Conservation (phyloP, 1,139 yeast species). For the Hansenula lynferdii region DNA sequence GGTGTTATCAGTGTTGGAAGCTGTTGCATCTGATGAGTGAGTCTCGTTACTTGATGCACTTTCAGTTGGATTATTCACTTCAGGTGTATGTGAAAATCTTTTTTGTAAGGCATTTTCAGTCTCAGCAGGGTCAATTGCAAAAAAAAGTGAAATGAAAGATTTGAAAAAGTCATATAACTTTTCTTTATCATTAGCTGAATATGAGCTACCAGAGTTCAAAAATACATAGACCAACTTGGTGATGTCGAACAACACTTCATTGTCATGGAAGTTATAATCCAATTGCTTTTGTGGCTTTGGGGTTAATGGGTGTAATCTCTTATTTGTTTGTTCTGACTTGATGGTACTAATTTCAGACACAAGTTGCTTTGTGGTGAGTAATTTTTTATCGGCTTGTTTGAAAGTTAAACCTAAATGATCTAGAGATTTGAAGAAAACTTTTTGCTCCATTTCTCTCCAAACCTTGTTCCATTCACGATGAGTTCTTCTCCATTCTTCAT, state of each 20-base stretch:
- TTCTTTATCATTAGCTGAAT: slow-evolving; percentile 79
- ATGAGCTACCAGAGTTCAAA: slow-evolving; percentile 63
- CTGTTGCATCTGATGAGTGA: slow-evolving; percentile 7
- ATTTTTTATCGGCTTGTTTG: slow-evolving; percentile 93
- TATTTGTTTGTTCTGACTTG: slow-evolving; percentile 76
- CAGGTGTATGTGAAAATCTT: slow-evolving; percentile 21
- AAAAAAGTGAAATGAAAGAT: slow-evolving; percentile 65
- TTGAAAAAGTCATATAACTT: slow-evolving; percentile 68
- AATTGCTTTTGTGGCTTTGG: slow-evolving; percentile 85
- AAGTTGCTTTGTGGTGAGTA: slow-evolving; percentile 83
- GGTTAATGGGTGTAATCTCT: slow-evolving; percentile 80
- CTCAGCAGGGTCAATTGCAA: slow-evolving; percentile 40
- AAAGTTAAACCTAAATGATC: slow-evolving; percentile 95
- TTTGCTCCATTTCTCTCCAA: slow-evolving; percentile 98
- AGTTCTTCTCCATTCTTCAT: slow-evolving; percentile 98
- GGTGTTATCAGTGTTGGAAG: slow-evolving; percentile 11
- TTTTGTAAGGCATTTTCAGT: slow-evolving; percentile 30
- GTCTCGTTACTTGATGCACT: slow-evolving; percentile 4
- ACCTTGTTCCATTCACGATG: slow-evolving; percentile 99
- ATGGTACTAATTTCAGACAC: slow-evolving; percentile 90
- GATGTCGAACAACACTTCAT: slow-evolving; percentile 69
- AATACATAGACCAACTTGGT: slow-evolving; percentile 65
- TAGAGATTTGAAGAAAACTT: slow-evolving; percentile 85
- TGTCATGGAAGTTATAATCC: slow-evolving; percentile 60
- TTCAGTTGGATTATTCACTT: slow-evolving; percentile 9